A percentile compares a stretch with the other conserved stretches of the same genome.
These are phyloP conservation scores for Cryphonectria nitschkei DNA, from an alignment of 2,329 filamentous ascomycete genomes.

Conservation along the genomic window DNA sequence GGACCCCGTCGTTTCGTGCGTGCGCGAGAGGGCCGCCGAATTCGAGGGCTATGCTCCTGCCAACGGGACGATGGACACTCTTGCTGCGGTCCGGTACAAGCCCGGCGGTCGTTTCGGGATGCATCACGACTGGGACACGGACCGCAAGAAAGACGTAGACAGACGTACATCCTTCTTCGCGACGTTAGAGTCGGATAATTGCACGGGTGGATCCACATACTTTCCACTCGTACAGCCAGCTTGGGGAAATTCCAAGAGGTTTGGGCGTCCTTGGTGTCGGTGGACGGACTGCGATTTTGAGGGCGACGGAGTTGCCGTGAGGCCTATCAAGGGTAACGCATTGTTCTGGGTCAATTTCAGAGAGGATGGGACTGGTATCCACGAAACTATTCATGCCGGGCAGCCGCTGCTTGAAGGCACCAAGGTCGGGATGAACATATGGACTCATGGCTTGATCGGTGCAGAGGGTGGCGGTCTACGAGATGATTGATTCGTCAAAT, in stretches of 20 bases:
- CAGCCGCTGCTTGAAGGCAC: slow-evolving; percentile 41
- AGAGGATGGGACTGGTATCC: not conserved
- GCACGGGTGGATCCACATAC: slow-evolving; percentile 1
- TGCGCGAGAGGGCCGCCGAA: slow-evolving; percentile 1
- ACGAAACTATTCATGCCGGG: slow-evolving; percentile 1
- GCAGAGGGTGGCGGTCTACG: slow-evolving; percentile 4
- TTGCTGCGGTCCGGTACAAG: slow-evolving; percentile 1
- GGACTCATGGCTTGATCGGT: slow-evolving; percentile 47
- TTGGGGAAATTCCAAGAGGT: not conserved
- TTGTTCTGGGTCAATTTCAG: slow-evolving; percentile 4
- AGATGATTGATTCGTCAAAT: not conserved
- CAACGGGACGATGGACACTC: not conserved
- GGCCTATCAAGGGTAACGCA: not conserved
- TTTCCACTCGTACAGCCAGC: not conserved
- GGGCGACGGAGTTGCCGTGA: not conserved
- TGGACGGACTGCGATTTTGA: slow-evolving; percentile 1
- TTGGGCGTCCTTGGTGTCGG: not conserved
- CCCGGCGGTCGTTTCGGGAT: not conserved
- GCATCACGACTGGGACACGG: slow-evolving; percentile 7
- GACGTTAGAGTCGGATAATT: not conserved
- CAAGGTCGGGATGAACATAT: slow-evolving; percentile 61
- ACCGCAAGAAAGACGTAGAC: slow-evolving; percentile 2
- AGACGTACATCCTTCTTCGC: slow-evolving; percentile 6
- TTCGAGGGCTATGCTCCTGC: slow-evolving; percentile 3
- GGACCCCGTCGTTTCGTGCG: not conserved